A percentile compares a stretch with the other conserved stretches of the same genome.
Evolutionary conservation across 768 basidiomycete species (phyloP).

Genomic region (Trametes punicea): DNA sequence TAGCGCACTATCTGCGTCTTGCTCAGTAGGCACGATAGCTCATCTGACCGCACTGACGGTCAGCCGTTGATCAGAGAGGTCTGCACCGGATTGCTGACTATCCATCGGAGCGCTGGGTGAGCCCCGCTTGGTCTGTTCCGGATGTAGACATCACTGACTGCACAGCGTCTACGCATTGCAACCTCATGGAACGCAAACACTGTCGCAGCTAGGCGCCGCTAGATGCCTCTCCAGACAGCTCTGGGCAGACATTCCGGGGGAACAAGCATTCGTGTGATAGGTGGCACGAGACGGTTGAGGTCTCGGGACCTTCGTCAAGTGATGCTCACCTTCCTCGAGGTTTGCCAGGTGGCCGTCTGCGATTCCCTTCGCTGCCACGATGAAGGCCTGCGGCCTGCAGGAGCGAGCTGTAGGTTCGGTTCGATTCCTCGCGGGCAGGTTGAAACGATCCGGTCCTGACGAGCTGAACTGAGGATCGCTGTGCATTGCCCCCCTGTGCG

Average conservation of each 20-base stretch:
- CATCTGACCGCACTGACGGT: slow-evolving; percentile 5
- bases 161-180: neutral
- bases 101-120: slow-evolving; percentile 1
- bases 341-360: neutral
- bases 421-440: neutral
- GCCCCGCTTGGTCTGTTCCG: neutral
- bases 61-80: neutral
- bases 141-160: neutral
- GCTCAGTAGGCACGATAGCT: neutral
- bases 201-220: neutral
- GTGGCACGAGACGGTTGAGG: neutral
- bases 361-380: neutral
- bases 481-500: neutral
- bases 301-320: slow-evolving; percentile 4
- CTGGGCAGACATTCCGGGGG: neutral
- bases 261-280: neutral
- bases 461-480: neutral
- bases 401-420: neutral
- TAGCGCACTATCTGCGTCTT: neutral
- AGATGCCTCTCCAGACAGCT: slow-evolving; percentile 1
- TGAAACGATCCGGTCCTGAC: neutral
- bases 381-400: neutral
- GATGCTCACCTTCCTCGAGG: neutral
- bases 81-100: neutral
- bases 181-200: slow-evolving; percentile 2